Base-by-base conservation (phyloP, 176 grass and related monocot species). In the Coix lacrymajobi region DNA sequence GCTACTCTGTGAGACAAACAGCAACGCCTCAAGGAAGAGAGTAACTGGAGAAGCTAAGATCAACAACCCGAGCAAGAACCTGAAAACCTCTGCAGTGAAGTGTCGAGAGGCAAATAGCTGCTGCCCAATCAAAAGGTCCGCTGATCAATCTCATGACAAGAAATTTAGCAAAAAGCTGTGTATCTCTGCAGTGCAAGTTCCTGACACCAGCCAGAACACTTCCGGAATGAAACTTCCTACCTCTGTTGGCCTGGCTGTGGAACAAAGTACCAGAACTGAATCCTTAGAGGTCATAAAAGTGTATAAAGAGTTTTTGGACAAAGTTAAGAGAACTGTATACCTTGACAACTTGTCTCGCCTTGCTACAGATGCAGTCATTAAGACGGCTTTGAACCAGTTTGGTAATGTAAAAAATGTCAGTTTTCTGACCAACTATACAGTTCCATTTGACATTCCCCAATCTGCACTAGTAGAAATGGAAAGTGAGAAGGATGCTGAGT, bases 391-490 rank as follows among this genome's bases (percentile, higher is more conserved):
- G 31, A 72, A 66, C 66, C 94, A 97, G 44, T 83, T 94, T 40
- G 89, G 89, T 32, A 82, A n/a, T 29, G 88, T 97, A 0, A 76
- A 51, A 45, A 79, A 76, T 9, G 56, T 94, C 16, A 76, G 70
- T 24, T 90, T 90, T 81, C 45, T 94, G 71, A 76, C 75, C 14
- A 92, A 94, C 83, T 85, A 82, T 77, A 89, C 91, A 17, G 71
- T 94, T 73, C 92, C 89, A 15, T 90, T 72, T 66, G 30, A 80
- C 46, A 92, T 97, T 46, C 87, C 94, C 22, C 87, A 90, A 54
- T 85, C 87, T 43, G 94, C 87, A 22, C 71, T 97, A 22, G 77
- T 97, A 22, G 87, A 90, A 69, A 92, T 97, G 89, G 89, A 97
- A 68, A 86, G 29, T 37, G 79, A 86, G 51, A 90, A 92, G 52